Conservation (phyloP, 1,284 basidiomycete species). For the Austroboletus novae-zelandiae region DNA sequence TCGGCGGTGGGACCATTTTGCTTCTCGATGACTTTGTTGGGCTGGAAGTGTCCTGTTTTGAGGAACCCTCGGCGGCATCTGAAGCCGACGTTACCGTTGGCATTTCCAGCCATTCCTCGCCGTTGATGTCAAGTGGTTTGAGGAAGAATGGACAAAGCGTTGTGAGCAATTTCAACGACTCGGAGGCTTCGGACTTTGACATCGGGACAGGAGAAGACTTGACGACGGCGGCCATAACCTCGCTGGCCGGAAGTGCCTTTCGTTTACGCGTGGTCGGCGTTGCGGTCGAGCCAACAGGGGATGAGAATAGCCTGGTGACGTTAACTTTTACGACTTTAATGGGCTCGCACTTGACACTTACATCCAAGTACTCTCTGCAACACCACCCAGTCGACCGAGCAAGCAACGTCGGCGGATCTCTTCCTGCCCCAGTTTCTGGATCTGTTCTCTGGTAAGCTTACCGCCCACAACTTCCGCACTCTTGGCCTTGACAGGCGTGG, state of each 20-base stretch:
- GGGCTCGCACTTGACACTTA: slow-evolving; percentile 34
- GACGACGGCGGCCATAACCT: slow-evolving; percentile 63
- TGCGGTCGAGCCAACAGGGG: slow-evolving; percentile 46
- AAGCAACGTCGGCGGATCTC: slow-evolving; percentile 71
- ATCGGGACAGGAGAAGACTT: slow-evolving; percentile 79
- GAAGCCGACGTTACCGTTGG: slow-evolving; percentile 44
- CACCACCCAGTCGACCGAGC: slow-evolving; percentile 68
- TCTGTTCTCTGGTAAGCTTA: slow-evolving; percentile 59
- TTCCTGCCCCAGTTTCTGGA: slow-evolving; percentile 69
- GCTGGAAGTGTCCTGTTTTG: slow-evolving; percentile 24
- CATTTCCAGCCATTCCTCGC: slow-evolving; percentile 83
- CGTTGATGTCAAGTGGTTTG: slow-evolving; percentile 54
- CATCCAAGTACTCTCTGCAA: slow-evolving; percentile 89
- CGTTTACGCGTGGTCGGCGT: slow-evolving; percentile 62
- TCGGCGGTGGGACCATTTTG: slow-evolving; percentile 26
- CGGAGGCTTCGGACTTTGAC: slow-evolving; percentile 69
- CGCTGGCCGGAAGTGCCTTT: slow-evolving; percentile 58
- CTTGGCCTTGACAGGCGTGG: slow-evolving; percentile 60
- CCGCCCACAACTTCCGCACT: slow-evolving; percentile 39
- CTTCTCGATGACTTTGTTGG: slow-evolving; percentile 37
- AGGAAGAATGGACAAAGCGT: slow-evolving; percentile 78
- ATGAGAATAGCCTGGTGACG: slow-evolving; percentile 59
- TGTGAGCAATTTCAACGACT: slow-evolving; percentile 64
- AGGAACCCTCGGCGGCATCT: slow-evolving; percentile 15
- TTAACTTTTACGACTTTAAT: not conserved